These are phyloP conservation scores for Verticillium zaregamsianum DNA, from an alignment of 2,329 filamentous ascomycete species.

Conservation along the genomic window DNA sequence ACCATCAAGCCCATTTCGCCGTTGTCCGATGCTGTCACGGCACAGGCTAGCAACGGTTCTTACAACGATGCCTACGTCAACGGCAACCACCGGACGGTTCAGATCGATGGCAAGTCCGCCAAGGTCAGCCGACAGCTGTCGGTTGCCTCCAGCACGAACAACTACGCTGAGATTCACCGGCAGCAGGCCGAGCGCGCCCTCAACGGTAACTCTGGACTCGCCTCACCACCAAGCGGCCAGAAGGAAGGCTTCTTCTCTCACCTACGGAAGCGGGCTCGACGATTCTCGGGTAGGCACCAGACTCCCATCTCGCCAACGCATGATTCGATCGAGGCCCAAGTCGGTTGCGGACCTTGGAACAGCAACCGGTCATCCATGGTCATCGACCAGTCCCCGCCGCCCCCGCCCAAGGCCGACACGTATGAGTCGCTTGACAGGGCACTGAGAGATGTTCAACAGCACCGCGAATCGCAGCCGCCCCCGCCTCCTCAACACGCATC, in stretches of 20 bases:
- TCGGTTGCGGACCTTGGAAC: slow-evolving; percentile 84
- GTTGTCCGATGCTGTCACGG: slow-evolving; percentile 89
- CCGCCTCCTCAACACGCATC: slow-evolving; percentile 51
- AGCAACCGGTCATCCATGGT: slow-evolving; percentile 82
- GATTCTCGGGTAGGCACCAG: slow-evolving; percentile 88
- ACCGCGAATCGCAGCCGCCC: slow-evolving; percentile 40
- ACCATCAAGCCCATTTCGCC: slow-evolving; percentile 94
- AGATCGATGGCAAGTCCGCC: slow-evolving; percentile 53
- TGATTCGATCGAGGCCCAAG: slow-evolving; percentile 90
- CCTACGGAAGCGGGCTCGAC: slow-evolving; percentile 83
- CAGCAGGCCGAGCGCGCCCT: slow-evolving; percentile 89
- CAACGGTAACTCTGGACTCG: slow-evolving; percentile 73
- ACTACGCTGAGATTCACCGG: slow-evolving; percentile 85
- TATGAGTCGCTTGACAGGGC: slow-evolving; percentile 60
- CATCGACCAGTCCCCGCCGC: slow-evolving; percentile 55
- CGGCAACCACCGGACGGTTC: slow-evolving; percentile 29
- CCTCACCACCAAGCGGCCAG: slow-evolving; percentile 72
- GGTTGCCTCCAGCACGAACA: slow-evolving; percentile 84
- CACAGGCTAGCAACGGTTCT: slow-evolving; percentile 70
- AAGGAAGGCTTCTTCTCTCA: slow-evolving; percentile 99
- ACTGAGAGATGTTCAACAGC: slow-evolving; percentile 49
- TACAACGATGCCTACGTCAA: slow-evolving; percentile 39
- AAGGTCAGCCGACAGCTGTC: slow-evolving; percentile 96
- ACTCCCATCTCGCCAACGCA: slow-evolving; percentile 71
- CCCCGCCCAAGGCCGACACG: slow-evolving; percentile 46